phyloP scores from a whole-genome alignment of 192 early-diverging fungal species.

The Cladochytrium replicatum region DNA sequence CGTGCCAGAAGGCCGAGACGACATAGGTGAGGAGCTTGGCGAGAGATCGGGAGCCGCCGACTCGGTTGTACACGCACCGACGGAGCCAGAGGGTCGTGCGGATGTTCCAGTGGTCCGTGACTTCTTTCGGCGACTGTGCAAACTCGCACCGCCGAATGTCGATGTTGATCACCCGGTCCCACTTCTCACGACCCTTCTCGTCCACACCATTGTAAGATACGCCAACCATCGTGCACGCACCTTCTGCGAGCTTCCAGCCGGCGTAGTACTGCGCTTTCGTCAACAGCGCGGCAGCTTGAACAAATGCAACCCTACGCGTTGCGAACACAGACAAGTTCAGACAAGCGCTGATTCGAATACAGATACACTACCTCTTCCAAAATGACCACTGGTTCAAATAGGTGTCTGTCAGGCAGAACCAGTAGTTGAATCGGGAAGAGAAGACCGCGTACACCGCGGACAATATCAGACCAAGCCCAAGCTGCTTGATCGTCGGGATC shows the following conservation, averaged over 20 bases:
- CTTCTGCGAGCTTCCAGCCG: conserved; percentile 84
- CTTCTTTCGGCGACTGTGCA: conserved; percentile 60
- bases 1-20: conserved; percentile 91
- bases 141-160: conserved; percentile 55
- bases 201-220: conserved; percentile 70
- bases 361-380: no score
- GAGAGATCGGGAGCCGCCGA: conserved; percentile 34
- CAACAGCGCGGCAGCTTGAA: no score
- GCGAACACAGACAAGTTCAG: no score
- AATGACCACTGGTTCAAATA: no score
- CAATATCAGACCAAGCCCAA: no score
- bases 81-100: conserved; percentile 80
- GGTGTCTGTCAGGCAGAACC: no score
- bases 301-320: no score
- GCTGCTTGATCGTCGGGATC: no score
- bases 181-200: conserved; percentile 40
- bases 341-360: no score
- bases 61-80: conserved; percentile 71
- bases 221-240: conserved; percentile 69
- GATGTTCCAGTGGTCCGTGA: conserved; percentile 85
- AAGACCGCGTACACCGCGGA: no score
- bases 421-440: no score
- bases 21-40: conserved; percentile 71
- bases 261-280: conserved; percentile 21
- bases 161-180: conserved; percentile 70